Percentiles rank a stretch among this genome's conserved stretches.
Evolutionary conservation across 2,329 filamentous ascomycete genomes (phyloP).

Genomic region (Lecanicillium sp.): DNA sequence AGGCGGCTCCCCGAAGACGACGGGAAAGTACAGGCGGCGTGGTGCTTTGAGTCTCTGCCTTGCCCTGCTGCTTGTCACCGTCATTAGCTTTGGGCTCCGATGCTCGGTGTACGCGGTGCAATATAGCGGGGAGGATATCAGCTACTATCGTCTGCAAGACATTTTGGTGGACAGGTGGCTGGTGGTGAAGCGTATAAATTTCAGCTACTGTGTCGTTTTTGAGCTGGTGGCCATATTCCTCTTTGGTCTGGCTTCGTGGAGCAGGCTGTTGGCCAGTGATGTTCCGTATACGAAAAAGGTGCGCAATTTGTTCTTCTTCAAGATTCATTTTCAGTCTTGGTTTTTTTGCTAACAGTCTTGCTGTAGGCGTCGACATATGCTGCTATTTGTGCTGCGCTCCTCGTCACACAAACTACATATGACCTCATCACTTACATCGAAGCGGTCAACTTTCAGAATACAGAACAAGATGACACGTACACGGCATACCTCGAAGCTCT

Average conservation of each 20-base stretch:
- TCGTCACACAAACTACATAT: conserved; percentile 4
- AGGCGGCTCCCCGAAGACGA: no score
- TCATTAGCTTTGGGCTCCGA: no score
- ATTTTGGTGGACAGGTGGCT: no score
- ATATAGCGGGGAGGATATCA: no score
- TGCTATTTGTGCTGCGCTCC: background rate
- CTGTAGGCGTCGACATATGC: conserved; percentile 5
- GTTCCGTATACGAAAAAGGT: conserved; percentile 5
- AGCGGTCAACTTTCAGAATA: no score
- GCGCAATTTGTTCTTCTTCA: background rate
- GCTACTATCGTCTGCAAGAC: no score
- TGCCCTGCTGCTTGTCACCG: no score
- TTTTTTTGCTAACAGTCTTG: background rate
- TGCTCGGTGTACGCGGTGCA: no score
- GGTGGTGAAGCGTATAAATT: no score
- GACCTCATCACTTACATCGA: conserved; percentile 3
- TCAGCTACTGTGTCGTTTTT: background rate
- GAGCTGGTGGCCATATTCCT: background rate
- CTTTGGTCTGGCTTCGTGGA: conserved; percentile 5
- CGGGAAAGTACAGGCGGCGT: no score
- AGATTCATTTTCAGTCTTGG: background rate
- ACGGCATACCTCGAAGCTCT: background rate
- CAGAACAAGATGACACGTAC: no score
- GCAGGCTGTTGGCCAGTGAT: background rate
- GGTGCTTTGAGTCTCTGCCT: no score